Evolutionary conservation across 2,329 filamentous ascomycete species (phyloP), one percentile per base, ranked within the genome.

Genomic region (Fusarium stilboides): DNA sequence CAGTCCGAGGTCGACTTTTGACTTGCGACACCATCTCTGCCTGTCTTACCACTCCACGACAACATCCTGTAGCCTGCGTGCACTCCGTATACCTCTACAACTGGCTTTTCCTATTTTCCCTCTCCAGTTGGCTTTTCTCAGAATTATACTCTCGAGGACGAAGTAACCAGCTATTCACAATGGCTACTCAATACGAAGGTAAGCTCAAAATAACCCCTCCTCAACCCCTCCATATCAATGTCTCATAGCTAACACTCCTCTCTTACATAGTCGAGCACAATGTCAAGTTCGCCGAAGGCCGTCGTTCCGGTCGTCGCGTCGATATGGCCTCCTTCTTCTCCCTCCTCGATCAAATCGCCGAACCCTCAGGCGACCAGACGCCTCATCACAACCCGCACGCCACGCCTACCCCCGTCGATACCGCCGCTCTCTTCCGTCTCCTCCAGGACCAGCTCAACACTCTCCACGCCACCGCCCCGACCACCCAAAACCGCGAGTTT

Each of bases 271-370:
- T 91, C 76, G 89, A 91, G 77, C 89, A 91, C 81, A 87, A 87
- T 76, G 87, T 91, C 78, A 83, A 85, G 71, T 77, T 83, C 59
- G 45, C 80, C 31, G 68, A 83, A 47, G 66, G 77, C 8, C 76
- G 78, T 24, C 76, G 80, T 50, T 79, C 80, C 60, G 80, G 80
- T 49, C 87, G 89, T 40, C 86, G 86, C 74, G 79, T 87, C 65
- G 87, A 90, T 80, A 91, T 91, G 89, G 85, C 87, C 53, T 86
- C 85, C 65, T 91, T 90, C 80, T 85, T 80, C 72, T 84, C 86
- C 57, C 85, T 88, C 75, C 85, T 89, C 64, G 80, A 85, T 77
- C 84, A 85, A 66, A 81, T 90, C 74, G 78, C 80, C 67, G 76
- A 80, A 54, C 77, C 79, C 59, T 73, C 78, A 34, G 77, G 78